Evolutionary conservation across 768 basidiomycete genomes (phyloP).

Genomic region (Hortiboletus flavorubellus): DNA sequence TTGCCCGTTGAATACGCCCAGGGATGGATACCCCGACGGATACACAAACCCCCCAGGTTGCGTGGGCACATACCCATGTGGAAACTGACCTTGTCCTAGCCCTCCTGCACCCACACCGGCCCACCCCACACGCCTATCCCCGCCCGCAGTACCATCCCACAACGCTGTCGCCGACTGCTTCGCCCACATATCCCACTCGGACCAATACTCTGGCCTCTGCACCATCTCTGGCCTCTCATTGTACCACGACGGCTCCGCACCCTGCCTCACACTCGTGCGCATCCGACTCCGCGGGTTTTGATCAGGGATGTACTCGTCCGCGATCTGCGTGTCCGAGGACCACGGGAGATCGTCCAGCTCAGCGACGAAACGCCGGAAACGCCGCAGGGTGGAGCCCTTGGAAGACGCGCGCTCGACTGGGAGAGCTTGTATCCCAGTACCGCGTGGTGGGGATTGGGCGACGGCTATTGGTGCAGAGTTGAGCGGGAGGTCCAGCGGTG

Average conservation of each 20-base stretch:
- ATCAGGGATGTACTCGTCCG: conserved; percentile 43
- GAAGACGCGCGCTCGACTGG: conserved; percentile 2
- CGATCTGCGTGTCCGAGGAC: conserved; percentile 40
- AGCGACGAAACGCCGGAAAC: conserved; percentile 34
- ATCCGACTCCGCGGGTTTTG: conserved; percentile 17
- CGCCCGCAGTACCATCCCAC: neutral
- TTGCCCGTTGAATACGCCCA: neutral
- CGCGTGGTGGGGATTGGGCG: neutral
- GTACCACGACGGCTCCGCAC: conserved; percentile 30
- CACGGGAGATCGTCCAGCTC: conserved; percentile 43
- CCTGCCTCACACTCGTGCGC: conserved; percentile 10
- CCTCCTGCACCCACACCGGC: neutral
- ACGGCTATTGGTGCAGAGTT: neutral
- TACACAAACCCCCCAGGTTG: conserved; percentile 16
- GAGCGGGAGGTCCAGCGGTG: neutral
- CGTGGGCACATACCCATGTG: conserved; percentile 20
- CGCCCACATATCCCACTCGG: conserved; percentile 26
- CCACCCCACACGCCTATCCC: neutral
- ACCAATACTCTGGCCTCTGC: conserved; percentile 8
- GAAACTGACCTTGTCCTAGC: conserved; percentile 6
- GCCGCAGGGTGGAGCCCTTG: conserved; percentile 30
- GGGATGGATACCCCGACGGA: conserved; percentile 17
- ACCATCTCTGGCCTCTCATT: conserved; percentile 12
- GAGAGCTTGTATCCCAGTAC: neutral
- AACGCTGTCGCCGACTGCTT: conserved; percentile 19